Evolutionary conservation across 176 grass and related monocot species (phyloP).

Genomic region (Triticum monococcum): DNA sequence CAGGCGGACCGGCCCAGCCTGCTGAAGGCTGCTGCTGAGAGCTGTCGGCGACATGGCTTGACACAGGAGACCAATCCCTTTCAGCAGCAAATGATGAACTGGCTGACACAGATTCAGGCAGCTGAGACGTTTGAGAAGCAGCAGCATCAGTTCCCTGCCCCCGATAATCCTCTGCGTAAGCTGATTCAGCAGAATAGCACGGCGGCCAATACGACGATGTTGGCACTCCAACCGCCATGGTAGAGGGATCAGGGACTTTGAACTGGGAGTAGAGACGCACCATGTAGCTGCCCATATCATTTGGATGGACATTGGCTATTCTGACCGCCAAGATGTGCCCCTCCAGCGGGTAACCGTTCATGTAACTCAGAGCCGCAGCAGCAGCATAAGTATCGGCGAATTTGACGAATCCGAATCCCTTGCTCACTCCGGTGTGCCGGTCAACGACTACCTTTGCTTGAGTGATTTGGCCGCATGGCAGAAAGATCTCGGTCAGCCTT

Average conservation of each 20-base stretch:
- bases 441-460: conserved; percentile 52
- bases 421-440: conserved; percentile 54
- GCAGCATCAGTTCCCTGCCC: conserved; percentile 2
- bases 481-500: conserved; percentile 53
- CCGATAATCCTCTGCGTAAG: not conserved
- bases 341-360: conserved; percentile 54
- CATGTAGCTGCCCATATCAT: conserved; percentile 25
- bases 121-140: conserved; percentile 40
- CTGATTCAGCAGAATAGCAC: not conserved
- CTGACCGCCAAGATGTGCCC: conserved; percentile 53
- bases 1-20: conserved; percentile 43
- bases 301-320: conserved; percentile 1
- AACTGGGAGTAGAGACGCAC: conserved; percentile 28
- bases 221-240: conserved; percentile 34
- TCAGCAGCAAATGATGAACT: not conserved
- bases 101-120: conserved; percentile 1
- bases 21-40: conserved; percentile 5
- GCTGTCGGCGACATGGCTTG: conserved; percentile 1
- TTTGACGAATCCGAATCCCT: conserved; percentile 74
- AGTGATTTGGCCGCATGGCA: conserved; percentile 49
- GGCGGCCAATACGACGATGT: conserved; percentile 26
- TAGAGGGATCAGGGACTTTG: conserved; percentile 8
- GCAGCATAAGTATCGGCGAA: conserved; percentile 50
- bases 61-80: conserved; percentile 22
- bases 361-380: conserved; percentile 39